These are phyloP conservation scores for Ceratocystis diversiconidia DNA, from an alignment of 2,329 filamentous ascomycete genomes.

Conservation along the genomic window DNA sequence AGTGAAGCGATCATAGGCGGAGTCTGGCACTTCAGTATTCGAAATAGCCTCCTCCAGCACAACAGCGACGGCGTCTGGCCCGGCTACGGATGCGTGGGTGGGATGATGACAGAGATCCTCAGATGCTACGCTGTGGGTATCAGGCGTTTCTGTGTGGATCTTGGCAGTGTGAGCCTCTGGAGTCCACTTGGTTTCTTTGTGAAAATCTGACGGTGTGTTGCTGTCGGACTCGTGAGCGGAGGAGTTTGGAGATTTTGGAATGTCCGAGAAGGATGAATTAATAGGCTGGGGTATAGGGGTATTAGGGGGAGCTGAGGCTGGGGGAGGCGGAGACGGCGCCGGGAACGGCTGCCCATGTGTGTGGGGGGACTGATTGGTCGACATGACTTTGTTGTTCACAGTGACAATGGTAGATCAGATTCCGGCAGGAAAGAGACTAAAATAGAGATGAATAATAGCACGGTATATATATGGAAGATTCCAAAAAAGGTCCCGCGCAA, in stretches of 20 bases:
- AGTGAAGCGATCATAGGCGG: conserved; percentile 52
- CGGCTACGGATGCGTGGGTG: conserved; percentile 16
- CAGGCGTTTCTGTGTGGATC: not conserved
- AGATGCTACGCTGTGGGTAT: conserved; percentile 8
- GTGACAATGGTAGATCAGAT: not conserved
- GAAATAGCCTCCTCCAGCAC: conserved; percentile 13
- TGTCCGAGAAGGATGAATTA: not conserved
- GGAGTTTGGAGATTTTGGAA: conserved; percentile 9
- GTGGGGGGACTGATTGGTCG: conserved; percentile 1
- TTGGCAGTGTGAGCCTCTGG: not conserved
- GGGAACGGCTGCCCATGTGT: not conserved
- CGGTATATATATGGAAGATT: not conserved
- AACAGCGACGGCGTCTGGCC: conserved; percentile 15
- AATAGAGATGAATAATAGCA: not conserved
- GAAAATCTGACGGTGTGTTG: not conserved
- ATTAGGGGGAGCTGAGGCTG: not conserved
- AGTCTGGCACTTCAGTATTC: conserved; percentile 31
- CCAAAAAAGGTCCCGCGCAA: too few species aligned
- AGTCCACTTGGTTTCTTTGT: not conserved
- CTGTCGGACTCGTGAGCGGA: conserved; percentile 4
- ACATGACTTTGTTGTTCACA: not conserved
- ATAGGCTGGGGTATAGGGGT: not conserved
- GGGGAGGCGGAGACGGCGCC: not conserved
- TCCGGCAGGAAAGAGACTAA: not conserved
- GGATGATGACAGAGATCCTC: conserved; percentile 10